Base-by-base conservation (phyloP, 495 filamentous ascomycete genomes). In the Lasiosphaeria hispida region DNA sequence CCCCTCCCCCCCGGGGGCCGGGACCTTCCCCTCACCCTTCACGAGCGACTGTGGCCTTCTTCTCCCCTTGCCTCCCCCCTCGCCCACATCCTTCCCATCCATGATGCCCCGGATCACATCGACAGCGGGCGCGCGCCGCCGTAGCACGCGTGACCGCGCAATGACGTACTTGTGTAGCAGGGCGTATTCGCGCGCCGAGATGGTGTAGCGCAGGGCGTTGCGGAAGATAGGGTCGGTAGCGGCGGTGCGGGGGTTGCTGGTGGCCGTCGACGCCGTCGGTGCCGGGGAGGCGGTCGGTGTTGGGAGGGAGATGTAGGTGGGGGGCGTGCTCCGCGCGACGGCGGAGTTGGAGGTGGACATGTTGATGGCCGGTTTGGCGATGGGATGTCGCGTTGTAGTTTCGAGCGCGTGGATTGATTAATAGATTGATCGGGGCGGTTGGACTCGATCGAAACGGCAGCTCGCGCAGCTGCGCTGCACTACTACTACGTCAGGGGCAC, bases 171-270 rank as follows among this genome's bases (percentile, higher is more conserved):
- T 85, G 72, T 96, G 89, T 18, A 96, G 82, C 2, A 85, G 76
- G 59, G 87, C 83, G 73, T 96, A 96, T 68, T 96, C 92, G 70
- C 86, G 85, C 44, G 87, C 85, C 71, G 87, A 92, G 44, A 96
- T 82, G 55, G 86, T 90, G 72, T 94, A 87, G 61, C 91, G 84
- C 52, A 96, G 79, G 40, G 88, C 85, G 72, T 91, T 92, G 72
- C 88, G 89, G 23, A 85, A 75, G 63, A 88, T 77, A 17, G 84
- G 83, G 53, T 88, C 85, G 54, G 78, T 64, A 9, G 73, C 71
- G 9, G 76, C 23, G 72, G 57, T 62, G 38, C 35, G 49, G 13
- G 13, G 49, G 18, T 7, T 8, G 9, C 2, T 13, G 0, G 48
- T 74, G 7, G 75, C 65, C 15, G 71, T 73, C 9, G 65, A 47